These are phyloP conservation scores for Aspergillus carlsbadensis DNA, from an alignment of 495 filamentous ascomycete species.

Conservation along the genomic window DNA sequence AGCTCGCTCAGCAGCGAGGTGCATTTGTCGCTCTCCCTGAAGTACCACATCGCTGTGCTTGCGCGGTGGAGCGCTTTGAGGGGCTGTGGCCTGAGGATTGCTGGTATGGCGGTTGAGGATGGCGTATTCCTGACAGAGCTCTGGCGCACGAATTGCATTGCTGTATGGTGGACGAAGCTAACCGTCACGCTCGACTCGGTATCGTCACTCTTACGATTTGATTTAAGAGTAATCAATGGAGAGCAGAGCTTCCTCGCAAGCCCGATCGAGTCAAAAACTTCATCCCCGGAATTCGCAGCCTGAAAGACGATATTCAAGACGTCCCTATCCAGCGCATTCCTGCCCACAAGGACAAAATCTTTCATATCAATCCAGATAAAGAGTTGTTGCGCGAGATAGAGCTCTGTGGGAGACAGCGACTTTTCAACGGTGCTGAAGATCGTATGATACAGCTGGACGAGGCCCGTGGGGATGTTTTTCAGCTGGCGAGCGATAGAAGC, in stretches of 20 bases:
- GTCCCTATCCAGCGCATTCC: neutral
- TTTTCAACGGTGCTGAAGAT: neutral
- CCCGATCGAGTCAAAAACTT: neutral
- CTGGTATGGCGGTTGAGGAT: neutral
- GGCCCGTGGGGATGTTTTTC: neutral
- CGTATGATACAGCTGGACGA: neutral
- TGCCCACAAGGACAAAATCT: neutral
- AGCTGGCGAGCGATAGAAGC: neutral
- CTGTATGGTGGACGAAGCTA: neutral
- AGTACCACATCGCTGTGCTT: neutral
- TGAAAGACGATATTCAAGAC: neutral
- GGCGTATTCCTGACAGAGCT: neutral
- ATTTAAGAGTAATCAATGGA: neutral
- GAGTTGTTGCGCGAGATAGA: neutral
- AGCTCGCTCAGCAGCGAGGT: neutral
- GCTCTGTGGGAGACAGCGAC: neutral
- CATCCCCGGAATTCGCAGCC: neutral
- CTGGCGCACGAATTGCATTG: neutral
- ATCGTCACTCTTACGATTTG: neutral
- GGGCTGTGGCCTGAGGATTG: neutral
- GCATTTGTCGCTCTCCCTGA: neutral
- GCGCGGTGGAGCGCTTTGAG: neutral
- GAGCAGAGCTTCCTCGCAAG: neutral
- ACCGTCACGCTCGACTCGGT: neutral
- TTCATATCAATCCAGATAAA: constrained; percentile 1